Conservation (phyloP, 805 yeast species). For the Metschnikowia kofuensis region DNA sequence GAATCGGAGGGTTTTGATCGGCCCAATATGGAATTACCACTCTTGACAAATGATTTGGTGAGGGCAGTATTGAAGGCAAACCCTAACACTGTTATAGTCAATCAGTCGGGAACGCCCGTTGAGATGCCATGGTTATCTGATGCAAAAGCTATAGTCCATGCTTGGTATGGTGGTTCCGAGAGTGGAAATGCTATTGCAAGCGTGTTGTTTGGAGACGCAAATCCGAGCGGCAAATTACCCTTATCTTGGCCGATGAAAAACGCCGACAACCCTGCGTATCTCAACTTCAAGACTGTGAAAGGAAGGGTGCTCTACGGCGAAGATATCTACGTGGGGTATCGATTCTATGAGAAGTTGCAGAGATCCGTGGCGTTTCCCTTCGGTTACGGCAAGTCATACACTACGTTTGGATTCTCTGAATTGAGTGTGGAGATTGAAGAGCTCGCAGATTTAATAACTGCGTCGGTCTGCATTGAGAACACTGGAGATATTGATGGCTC, state of each 20-base stretch:
- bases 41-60: conserved; percentile 44
- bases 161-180: conserved; percentile 59
- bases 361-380: conserved; percentile 54
- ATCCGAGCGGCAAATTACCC: conserved; percentile 60
- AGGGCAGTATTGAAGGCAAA: conserved; percentile 45
- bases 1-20: conserved; percentile 63
- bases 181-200: conserved; percentile 59
- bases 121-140: conserved; percentile 50
- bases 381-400: conserved; percentile 62
- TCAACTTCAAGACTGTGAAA: conserved; percentile 48
- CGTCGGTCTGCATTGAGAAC: too few species aligned
- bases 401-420: conserved; percentile 43
- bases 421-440: conserved; percentile 26
- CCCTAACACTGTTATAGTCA: conserved; percentile 50
- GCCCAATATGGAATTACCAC: conserved; percentile 49
- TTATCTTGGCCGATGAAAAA: conserved; percentile 51
- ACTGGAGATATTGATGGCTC: too few species aligned
- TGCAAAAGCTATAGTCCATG: conserved; percentile 46
- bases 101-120: conserved; percentile 63
- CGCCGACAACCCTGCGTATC: conserved; percentile 56
- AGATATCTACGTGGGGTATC: conserved; percentile 63
- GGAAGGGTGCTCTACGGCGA: conserved; percentile 62
- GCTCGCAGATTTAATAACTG: too few species aligned
- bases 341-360: conserved; percentile 53
- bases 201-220: conserved; percentile 55